phyloP scores from a whole-genome alignment of 192 early-diverging fungal genomes.

The Mortierella hygrophila region DNA sequence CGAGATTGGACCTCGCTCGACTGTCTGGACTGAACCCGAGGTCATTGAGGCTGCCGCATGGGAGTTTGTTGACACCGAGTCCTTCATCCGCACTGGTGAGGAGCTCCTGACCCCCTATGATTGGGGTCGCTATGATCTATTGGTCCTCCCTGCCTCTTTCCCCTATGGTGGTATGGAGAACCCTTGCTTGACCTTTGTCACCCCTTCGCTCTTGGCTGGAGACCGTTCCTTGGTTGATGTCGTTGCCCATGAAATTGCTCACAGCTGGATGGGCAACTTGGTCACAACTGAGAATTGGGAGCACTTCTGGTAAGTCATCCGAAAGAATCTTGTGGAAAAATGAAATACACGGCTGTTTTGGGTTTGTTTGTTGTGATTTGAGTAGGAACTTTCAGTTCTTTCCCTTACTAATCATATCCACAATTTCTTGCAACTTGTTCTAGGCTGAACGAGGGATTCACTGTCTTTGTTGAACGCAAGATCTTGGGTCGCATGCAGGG shows the following conservation, averaged over 20 bases:
- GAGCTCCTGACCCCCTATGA: conserved; percentile 89
- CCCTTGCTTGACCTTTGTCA: conserved; percentile 98
- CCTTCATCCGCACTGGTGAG: conserved; percentile 76
- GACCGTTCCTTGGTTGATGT: conserved; percentile 95
- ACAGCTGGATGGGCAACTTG: conserved; percentile 92
- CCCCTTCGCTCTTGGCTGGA: conserved; percentile 95
- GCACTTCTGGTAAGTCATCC: conserved; percentile 49
- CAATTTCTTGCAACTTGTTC: conserved; percentile 67
- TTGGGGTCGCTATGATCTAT: conserved; percentile 97
- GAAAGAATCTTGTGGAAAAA: neutral
- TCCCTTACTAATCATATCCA: neutral
- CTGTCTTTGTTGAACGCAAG: conserved; percentile 92
- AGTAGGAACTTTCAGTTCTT: conserved; percentile 43
- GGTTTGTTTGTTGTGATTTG: neutral
- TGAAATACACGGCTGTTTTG: neutral
- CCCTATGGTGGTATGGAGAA: conserved; percentile 98
- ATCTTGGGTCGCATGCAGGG: conserved; percentile 87
- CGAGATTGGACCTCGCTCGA: conserved; percentile 90
- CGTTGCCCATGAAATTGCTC: conserved; percentile 94
- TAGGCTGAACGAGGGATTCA: conserved; percentile 98
- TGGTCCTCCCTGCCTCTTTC: conserved; percentile 90
- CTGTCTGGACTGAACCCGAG: conserved; percentile 98
- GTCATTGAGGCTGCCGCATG: conserved; percentile 89
- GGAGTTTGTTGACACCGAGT: conserved; percentile 91
- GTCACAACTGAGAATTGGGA: conserved; percentile 89